Percentiles rank a stretch among this genome's conserved stretches.
Conservation (phyloP, 805 yeast species). For the Saccharomyces cerevisiae region DNA sequence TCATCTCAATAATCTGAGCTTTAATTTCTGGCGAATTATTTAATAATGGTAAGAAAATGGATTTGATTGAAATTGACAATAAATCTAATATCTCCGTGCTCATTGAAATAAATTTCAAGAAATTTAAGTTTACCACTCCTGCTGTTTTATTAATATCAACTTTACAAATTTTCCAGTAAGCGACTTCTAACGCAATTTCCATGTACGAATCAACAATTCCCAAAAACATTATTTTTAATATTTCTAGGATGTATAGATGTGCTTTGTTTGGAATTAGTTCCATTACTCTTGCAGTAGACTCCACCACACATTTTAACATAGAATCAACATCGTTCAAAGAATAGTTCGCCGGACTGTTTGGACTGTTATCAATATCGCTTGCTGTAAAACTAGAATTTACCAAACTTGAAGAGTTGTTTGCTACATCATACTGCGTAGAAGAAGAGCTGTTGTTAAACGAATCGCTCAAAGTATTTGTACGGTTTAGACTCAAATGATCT, state of each 20-base stretch:
- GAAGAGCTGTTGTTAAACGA: not conserved
- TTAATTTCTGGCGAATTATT: slow-evolving; percentile 49
- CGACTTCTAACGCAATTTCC: slow-evolving; percentile 64
- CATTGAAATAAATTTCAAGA: slow-evolving; percentile 41
- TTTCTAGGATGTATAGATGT: slow-evolving; percentile 52
- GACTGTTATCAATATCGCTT: not conserved
- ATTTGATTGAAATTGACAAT: slow-evolving; percentile 63
- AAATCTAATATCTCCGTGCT: slow-evolving; percentile 56
- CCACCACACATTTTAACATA: slow-evolving; percentile 63
- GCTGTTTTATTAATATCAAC: slow-evolving; percentile 26
- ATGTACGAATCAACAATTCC: slow-evolving; percentile 70
- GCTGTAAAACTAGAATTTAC: not conserved
- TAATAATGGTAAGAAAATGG: slow-evolving; percentile 68
- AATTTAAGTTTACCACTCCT: slow-evolving; percentile 36
- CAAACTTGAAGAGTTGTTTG: not conserved
- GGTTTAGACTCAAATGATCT: slow-evolving; percentile 31
- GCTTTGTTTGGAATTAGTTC: slow-evolving; percentile 62
- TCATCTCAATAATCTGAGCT: slow-evolving; percentile 49
- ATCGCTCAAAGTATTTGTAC: slow-evolving; percentile 6
- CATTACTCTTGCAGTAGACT: slow-evolving; percentile 65
- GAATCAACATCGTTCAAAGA: slow-evolving; percentile 46
- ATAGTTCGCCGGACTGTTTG: slow-evolving; percentile 9
- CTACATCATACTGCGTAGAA: not conserved
- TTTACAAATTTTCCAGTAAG: slow-evolving; percentile 42
- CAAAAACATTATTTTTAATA: slow-evolving; percentile 57